These are phyloP conservation scores for Durio zibethinus DNA, from an alignment of 345 rosid species.

Conservation along the genomic window DNA sequence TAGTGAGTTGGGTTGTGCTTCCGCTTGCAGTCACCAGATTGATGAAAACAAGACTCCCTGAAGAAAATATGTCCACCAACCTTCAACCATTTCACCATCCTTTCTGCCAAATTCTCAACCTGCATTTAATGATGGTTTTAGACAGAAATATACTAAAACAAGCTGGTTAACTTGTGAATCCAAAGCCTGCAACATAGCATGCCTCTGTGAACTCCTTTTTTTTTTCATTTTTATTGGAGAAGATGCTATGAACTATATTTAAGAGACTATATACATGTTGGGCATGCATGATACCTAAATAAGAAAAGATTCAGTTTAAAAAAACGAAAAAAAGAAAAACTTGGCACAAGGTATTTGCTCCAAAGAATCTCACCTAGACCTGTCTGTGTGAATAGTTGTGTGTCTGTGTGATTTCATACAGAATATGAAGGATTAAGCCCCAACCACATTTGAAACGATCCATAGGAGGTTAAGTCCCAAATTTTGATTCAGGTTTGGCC, in stretches of 20 bases:
- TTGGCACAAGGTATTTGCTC: not conserved
- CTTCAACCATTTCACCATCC: slow-evolving; percentile 85
- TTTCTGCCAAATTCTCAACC: slow-evolving; percentile 74
- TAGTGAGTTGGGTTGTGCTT: slow-evolving; percentile 90
- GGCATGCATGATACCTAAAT: not conserved
- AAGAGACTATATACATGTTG: not conserved
- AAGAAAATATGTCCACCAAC: slow-evolving; percentile 88
- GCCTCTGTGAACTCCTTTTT: not conserved
- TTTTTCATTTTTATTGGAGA: not conserved
- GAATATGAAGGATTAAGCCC: not conserved
- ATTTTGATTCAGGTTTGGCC: not conserved
- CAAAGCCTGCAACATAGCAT: not conserved
- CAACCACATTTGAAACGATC: no score
- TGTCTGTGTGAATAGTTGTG: not conserved
- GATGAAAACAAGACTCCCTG: slow-evolving; percentile 95
- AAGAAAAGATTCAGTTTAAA: not conserved
- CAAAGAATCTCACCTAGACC: not conserved
- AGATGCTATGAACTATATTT: not conserved
- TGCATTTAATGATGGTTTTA: slow-evolving; percentile 23
- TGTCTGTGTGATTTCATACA: no score
- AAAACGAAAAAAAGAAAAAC: not conserved
- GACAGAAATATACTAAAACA: not conserved
- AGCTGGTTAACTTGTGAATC: not conserved
- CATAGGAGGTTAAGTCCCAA: no score
- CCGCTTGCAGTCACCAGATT: slow-evolving; percentile 83